These are phyloP conservation scores for Tricholoma sp. DNA, from an alignment of 768 basidiomycete species.

Conservation along the genomic window DNA sequence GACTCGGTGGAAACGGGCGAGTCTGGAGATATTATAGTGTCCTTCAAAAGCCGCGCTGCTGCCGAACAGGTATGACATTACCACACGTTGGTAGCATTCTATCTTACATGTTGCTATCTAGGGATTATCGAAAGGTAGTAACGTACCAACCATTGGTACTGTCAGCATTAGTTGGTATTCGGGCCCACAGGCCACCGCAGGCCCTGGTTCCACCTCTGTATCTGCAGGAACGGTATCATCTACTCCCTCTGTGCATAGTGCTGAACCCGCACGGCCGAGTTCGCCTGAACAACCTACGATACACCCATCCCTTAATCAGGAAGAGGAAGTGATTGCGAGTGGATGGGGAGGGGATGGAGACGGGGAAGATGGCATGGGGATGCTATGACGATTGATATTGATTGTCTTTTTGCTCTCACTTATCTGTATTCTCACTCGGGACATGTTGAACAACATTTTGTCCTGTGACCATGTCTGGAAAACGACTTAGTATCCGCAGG, in stretches of 20 bases:
- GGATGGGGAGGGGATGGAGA: constrained; percentile 73
- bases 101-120: constrained; percentile 23
- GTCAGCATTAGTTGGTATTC: constrained; percentile 68
- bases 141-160: constrained; percentile 59
- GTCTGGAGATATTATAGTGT: constrained; percentile 55
- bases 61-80: constrained; percentile 63
- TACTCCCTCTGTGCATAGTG: constrained; percentile 9
- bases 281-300: constrained; percentile 21
- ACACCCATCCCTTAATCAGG: constrained; percentile 34
- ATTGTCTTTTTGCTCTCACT: background rate
- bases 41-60: constrained; percentile 65
- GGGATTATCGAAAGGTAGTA: constrained; percentile 69
- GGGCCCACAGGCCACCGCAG: constrained; percentile 21
- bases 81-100: background rate
- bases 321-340: constrained; percentile 60
- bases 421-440: background rate
- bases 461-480: background rate
- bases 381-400: constrained; percentile 33
- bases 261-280: constrained; percentile 11
- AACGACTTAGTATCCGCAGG: background rate
- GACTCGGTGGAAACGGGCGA: constrained; percentile 57
- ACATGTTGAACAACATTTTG: background rate
- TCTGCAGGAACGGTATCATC: constrained; percentile 13
- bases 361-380: constrained; percentile 73
- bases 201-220: constrained; percentile 15